A percentile compares a stretch with the other conserved stretches of the same genome.
Evolutionary conservation across 2,329 filamentous ascomycete species (phyloP).

Genomic region (Daldinia eschscholtzii): DNA sequence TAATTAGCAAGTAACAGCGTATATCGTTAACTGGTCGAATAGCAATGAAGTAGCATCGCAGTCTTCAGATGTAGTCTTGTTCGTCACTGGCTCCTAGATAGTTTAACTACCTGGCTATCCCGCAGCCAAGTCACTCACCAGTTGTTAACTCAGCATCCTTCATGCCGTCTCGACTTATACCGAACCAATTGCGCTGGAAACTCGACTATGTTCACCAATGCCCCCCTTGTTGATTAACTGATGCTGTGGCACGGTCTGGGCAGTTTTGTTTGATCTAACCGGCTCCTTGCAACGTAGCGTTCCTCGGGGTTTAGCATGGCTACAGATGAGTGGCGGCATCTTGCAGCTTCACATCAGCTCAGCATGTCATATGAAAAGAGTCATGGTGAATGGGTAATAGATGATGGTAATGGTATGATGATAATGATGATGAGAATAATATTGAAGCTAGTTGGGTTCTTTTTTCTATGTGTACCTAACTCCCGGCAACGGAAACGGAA

Average conservation of each 20-base stretch:
- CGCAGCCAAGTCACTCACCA: constrained; percentile 35
- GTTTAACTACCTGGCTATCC: constrained; percentile 21
- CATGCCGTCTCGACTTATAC: constrained; percentile 33
- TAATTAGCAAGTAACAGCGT: constrained; percentile 5
- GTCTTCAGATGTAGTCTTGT: constrained; percentile 5
- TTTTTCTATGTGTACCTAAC: background rate
- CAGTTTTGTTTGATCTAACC: constrained; percentile 31
- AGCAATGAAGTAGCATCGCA: constrained; percentile 23
- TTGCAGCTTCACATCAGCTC: constrained; percentile 37
- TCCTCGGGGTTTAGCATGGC: constrained; percentile 26
- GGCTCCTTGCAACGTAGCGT: constrained; percentile 40
- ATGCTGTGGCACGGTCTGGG: constrained; percentile 40
- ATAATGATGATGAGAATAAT: constrained; percentile 1
- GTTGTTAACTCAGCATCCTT: constrained; percentile 34
- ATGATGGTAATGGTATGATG: background rate
- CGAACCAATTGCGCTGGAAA: constrained; percentile 35
- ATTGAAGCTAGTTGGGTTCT: constrained; percentile 18
- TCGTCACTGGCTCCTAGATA: constrained; percentile 24
- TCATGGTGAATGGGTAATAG: background rate
- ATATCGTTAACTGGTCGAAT: constrained; percentile 21
- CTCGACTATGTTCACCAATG: constrained; percentile 18
- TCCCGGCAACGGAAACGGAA: background rate
- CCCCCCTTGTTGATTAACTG: constrained; percentile 32
- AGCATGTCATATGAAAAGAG: constrained; percentile 15
- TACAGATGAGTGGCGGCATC: constrained; percentile 40